Evolutionary conservation across 177 flowering plant species (phyloP).

Genomic region (Tripterygium wilfordii): DNA sequence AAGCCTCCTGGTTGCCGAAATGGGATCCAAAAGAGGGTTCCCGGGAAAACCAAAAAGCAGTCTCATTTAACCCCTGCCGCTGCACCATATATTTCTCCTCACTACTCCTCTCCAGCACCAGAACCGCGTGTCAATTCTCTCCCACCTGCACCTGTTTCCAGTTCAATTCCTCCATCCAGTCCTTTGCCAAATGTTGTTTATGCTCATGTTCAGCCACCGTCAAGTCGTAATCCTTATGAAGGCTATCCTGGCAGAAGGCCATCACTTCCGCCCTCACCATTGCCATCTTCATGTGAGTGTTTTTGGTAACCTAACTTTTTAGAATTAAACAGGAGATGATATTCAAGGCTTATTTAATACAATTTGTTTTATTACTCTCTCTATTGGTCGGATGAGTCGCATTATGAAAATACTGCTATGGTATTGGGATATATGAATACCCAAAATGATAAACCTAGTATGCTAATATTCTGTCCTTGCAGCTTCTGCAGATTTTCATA

Average conservation of each 20-base stretch:
- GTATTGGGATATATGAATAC: too few species aligned
- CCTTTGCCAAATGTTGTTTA: constrained; percentile 54
- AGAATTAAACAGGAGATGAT: too few species aligned
- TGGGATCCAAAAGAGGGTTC: constrained; percentile 13
- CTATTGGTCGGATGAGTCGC: too few species aligned
- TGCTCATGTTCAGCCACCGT: constrained; percentile 56
- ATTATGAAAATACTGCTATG: too few species aligned
- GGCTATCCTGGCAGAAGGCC: constrained; percentile 26
- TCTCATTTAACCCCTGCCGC: constrained; percentile 23
- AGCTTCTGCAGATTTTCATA: constrained; percentile 36
- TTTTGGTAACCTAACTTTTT: too few species aligned
- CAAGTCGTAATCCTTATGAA: constrained; percentile 20
- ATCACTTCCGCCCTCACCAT: constrained; percentile 30
- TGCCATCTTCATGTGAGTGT: constrained; percentile 57
- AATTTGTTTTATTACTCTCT: too few species aligned
- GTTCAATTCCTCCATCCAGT: constrained; percentile 29
- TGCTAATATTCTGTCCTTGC: constrained; percentile 20
- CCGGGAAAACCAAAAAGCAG: constrained; percentile 18
- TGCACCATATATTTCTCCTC: constrained; percentile 39
- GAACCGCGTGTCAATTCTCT: constrained; percentile 25
- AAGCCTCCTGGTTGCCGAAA: constrained; percentile 41
- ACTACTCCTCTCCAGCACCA: constrained; percentile 30
- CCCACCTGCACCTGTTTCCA: constrained; percentile 22
- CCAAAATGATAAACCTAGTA: too few species aligned
- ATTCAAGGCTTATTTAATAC: too few species aligned